These are phyloP conservation scores for Talaromyces atroroseus DNA, from an alignment of 2,329 filamentous ascomycete species.

Conservation along the genomic window DNA sequence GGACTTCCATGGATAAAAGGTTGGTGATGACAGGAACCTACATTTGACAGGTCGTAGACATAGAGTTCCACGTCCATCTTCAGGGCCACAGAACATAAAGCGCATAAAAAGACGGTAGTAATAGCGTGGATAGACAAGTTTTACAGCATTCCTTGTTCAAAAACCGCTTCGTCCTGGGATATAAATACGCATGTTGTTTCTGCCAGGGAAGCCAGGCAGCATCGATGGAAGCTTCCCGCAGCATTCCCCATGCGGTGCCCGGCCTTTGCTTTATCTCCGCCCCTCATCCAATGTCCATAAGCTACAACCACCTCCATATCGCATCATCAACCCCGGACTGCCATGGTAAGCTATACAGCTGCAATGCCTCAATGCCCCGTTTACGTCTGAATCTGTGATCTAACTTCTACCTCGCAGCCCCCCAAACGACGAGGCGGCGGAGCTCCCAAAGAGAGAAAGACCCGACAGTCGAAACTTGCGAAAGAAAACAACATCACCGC, in stretches of 20 bases:
- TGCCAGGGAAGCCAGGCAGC: not conserved
- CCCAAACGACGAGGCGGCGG: conserved; percentile 33
- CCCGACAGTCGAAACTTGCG: conserved; percentile 77
- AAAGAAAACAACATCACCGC: conserved; percentile 83
- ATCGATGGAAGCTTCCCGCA: not conserved
- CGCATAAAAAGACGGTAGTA: not conserved
- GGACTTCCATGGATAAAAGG: not conserved
- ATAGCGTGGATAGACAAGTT: not conserved
- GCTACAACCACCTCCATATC: not conserved
- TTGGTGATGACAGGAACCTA: conserved; percentile 22
- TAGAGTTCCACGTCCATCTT: conserved; percentile 71
- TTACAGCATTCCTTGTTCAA: not conserved
- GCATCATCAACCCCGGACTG: not conserved
- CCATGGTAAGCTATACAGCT: conserved; percentile 7
- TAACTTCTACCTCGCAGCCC: conserved; percentile 21
- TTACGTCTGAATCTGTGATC: not conserved
- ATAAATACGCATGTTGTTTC: not conserved
- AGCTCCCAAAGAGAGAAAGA: conserved; percentile 31
- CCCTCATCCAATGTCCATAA: conserved; percentile 2
- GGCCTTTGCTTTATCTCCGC: conserved; percentile 6
- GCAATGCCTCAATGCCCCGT: not conserved
- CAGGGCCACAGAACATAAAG: not conserved
- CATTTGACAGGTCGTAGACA: conserved; percentile 69
- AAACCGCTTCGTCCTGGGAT: not conserved
- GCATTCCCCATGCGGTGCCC: conserved; percentile 7